phyloP scores from a whole-genome alignment of 1,284 basidiomycete species.

The Irpex lacteus region DNA sequence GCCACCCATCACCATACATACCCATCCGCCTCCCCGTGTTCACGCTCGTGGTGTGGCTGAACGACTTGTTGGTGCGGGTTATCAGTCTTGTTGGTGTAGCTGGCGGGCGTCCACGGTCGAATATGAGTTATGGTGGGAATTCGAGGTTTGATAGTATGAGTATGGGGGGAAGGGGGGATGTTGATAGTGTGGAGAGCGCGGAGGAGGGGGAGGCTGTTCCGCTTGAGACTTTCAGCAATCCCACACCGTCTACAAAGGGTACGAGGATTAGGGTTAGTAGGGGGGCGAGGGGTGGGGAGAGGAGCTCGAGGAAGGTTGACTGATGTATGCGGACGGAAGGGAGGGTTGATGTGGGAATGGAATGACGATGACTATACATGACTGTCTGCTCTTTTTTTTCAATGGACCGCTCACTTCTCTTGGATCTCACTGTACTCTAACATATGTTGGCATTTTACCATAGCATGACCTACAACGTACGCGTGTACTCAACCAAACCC shows the following conservation, averaged over 20 bases:
- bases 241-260: constrained; percentile 17
- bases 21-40: constrained; percentile 80
- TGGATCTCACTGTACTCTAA: not conserved
- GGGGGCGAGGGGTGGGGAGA: not conserved
- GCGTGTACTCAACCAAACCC: constrained; percentile 68
- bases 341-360: too few species aligned
- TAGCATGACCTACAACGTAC: too few species aligned
- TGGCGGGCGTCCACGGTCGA: constrained; percentile 12
- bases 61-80: constrained; percentile 64
- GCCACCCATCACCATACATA: constrained; percentile 69
- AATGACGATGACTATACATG: not conserved
- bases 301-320: constrained; percentile 4
- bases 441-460: too few species aligned
- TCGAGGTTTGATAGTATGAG: too few species aligned
- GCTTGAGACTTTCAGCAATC: constrained; percentile 27
- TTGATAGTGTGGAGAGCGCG: constrained; percentile 44
- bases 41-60: constrained; percentile 67
- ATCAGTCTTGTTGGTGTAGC: constrained; percentile 47
- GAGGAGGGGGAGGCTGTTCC: constrained; percentile 46
- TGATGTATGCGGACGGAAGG: too few species aligned
- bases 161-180: too few species aligned
- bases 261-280: constrained; percentile 15
- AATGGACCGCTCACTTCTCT: too few species aligned
- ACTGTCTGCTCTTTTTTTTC: too few species aligned
- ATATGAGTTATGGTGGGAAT: not conserved